Conservation (phyloP, 1,284 basidiomycete species). For the Cerrena zonata region DNA sequence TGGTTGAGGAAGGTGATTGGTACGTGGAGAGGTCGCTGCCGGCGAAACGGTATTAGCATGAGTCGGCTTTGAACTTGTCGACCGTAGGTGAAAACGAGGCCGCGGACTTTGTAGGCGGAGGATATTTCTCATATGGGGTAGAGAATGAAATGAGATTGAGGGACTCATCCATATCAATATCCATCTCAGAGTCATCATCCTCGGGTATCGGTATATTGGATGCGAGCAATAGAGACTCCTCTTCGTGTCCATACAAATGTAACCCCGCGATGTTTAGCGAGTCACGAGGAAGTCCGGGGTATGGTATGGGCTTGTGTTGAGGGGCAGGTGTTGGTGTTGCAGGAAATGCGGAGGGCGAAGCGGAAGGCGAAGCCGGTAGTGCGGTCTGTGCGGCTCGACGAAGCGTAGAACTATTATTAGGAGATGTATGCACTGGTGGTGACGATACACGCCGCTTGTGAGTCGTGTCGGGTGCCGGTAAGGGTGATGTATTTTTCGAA, state of each 20-base stretch:
- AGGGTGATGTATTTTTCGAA: constrained; percentile 38
- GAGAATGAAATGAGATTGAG: constrained; percentile 68
- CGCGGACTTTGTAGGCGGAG: constrained; percentile 24
- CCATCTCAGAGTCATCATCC: constrained; percentile 49
- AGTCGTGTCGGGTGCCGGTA: constrained; percentile 37
- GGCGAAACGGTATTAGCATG: constrained; percentile 52
- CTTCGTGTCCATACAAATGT: constrained; percentile 25
- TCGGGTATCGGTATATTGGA: constrained; percentile 67
- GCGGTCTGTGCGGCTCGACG: constrained; percentile 43
- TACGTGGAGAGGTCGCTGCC: constrained; percentile 31
- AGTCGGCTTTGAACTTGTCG: constrained; percentile 44
- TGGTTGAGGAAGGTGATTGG: constrained; percentile 36
- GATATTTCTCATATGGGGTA: constrained; percentile 54
- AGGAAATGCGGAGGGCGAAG: constrained; percentile 22
- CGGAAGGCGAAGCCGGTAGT: constrained; percentile 42
- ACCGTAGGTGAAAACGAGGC: constrained; percentile 49
- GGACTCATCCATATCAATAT: constrained; percentile 36
- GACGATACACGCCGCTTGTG: constrained; percentile 49
- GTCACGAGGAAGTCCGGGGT: constrained; percentile 30
- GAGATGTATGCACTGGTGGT: constrained; percentile 35
- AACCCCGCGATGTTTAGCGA: constrained; percentile 27
- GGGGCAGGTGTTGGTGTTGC: constrained; percentile 35
- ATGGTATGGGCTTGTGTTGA: constrained; percentile 14
- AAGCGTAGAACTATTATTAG: constrained; percentile 36
- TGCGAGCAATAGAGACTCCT: constrained; percentile 67